phyloP scores from a whole-genome alignment of 129 eudicot species.

The Saussurea involucrata region DNA sequence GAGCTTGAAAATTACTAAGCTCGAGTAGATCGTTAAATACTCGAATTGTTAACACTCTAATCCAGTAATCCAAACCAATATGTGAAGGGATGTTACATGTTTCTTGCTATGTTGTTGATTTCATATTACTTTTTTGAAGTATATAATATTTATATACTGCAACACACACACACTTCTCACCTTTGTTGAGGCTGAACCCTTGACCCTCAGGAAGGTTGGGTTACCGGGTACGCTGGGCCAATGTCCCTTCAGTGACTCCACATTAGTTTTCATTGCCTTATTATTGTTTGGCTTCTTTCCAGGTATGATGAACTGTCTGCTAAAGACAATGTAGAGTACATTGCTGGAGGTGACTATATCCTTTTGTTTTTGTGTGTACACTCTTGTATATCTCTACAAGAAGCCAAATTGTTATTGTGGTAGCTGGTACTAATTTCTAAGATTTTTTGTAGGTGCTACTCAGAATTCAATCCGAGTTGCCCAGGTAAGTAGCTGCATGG shows the following conservation, averaged over 20 bases:
- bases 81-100: background rate
- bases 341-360: conserved; percentile 77
- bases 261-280: background rate
- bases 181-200: background rate
- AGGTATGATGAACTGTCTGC: conserved; percentile 90
- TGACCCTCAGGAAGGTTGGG: background rate
- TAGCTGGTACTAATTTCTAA: background rate
- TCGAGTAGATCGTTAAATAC: background rate
- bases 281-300: background rate
- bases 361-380: background rate
- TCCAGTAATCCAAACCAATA: background rate
- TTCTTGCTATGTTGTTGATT: background rate
- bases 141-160: background rate
- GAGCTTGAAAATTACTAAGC: background rate
- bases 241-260: background rate
- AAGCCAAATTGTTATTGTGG: background rate
- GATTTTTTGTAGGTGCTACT: conserved; percentile 70
- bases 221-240: background rate
- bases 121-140: background rate
- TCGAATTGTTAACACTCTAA: background rate
- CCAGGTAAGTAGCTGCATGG: conserved; percentile 47
- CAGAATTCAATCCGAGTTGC: conserved; percentile 97
- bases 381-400: background rate
- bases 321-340: conserved; percentile 73
- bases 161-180: background rate